These are phyloP conservation scores for Kitagawia praeruptora DNA, from an alignment of 129 eudicot species.

Conservation along the genomic window DNA sequence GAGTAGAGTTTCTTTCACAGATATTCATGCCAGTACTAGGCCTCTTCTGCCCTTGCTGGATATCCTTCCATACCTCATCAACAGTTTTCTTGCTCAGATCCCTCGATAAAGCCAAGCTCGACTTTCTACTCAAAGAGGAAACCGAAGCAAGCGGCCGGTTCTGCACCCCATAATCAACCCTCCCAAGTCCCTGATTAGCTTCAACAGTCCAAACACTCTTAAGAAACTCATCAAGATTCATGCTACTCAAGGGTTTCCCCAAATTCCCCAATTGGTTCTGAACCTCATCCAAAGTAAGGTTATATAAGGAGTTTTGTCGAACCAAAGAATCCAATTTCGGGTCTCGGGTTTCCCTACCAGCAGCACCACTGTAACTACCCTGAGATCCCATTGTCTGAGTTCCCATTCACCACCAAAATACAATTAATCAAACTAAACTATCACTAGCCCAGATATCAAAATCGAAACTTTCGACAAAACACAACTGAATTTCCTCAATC, in stretches of 20 bases:
- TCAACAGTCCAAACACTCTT: conserved; percentile 56
- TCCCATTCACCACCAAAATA: conserved; percentile 30
- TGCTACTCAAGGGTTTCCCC: conserved; percentile 70
- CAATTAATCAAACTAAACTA: not conserved
- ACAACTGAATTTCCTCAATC: not conserved
- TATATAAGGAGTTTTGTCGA: conserved; percentile 57
- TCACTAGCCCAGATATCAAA: conserved; percentile 17
- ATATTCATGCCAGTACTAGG: conserved; percentile 24
- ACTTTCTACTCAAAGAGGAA: conserved; percentile 36
- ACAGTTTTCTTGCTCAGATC: conserved; percentile 80
- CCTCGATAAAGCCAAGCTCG: conserved; percentile 37
- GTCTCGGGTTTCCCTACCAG: conserved; percentile 26
- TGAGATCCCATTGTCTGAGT: conserved; percentile 60
- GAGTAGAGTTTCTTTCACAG: conserved; percentile 47
- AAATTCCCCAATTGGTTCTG: conserved; percentile 74
- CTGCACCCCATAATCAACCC: conserved; percentile 28
- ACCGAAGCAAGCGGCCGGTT: conserved; percentile 31
- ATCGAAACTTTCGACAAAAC: not conserved
- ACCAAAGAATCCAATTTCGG: conserved; percentile 32
- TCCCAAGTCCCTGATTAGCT: conserved; percentile 37
- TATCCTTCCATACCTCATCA: conserved; percentile 92
- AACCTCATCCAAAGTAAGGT: conserved; percentile 75
- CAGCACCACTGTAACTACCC: conserved; percentile 2
- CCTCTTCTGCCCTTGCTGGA: conserved; percentile 55
- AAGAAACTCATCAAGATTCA: conserved; percentile 84